These are phyloP conservation scores for Populus pruinosa DNA, from an alignment of 345 rosid genomes.

Conservation along the genomic window DNA sequence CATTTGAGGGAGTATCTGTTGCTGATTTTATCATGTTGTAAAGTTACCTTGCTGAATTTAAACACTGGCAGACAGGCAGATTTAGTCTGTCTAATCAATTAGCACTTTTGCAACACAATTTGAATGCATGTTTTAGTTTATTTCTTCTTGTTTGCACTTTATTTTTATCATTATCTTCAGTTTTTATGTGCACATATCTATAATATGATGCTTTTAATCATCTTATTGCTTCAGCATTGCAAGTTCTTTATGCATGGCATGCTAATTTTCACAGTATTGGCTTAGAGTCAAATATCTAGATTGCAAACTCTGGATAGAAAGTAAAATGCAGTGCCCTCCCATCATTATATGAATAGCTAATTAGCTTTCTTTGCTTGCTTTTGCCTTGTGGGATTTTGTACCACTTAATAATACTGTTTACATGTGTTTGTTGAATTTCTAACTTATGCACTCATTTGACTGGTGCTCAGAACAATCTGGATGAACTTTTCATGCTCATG, in stretches of 20 bases:
- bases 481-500: constrained; percentile 99
- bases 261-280: neutral
- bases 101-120: neutral
- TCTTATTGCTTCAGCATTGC: neutral
- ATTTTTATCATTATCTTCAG: neutral
- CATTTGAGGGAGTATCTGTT: neutral
- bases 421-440: constrained; percentile 1
- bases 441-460: constrained; percentile 28
- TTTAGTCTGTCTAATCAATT: neutral
- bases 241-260: neutral
- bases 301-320: neutral
- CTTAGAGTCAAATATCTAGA: neutral
- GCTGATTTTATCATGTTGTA: neutral
- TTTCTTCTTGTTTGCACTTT: neutral
- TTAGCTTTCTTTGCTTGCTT: neutral
- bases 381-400: neutral
- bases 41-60: neutral
- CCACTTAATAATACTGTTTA: neutral
- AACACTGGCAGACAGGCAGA: neutral
- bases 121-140: neutral
- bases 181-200: neutral
- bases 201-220: neutral
- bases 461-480: constrained; percentile 89
- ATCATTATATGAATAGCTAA: neutral
- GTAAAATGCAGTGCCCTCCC: neutral